Evolutionary conservation across 768 basidiomycete genomes (phyloP).

Genomic region (Cubamyces sp.): DNA sequence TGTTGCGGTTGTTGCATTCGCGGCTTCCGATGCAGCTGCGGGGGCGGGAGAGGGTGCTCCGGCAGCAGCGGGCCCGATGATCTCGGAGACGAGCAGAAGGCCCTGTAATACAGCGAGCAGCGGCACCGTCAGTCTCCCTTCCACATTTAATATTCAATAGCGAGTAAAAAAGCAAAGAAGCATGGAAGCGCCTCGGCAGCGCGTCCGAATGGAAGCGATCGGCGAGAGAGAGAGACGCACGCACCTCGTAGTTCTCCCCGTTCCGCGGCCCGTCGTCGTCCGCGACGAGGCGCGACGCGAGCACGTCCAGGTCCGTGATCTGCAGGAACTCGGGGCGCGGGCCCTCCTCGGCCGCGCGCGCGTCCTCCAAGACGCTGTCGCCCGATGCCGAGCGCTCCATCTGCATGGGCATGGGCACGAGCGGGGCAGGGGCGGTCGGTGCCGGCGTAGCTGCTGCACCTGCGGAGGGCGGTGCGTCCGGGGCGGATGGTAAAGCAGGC

Average conservation of each 20-base stretch:
- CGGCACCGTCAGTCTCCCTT: no score
- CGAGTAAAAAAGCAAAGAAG: not conserved
- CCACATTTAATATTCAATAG: no score
- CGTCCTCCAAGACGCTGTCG: slow-evolving; percentile 14
- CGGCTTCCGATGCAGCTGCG: slow-evolving; percentile 19
- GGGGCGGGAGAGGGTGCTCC: slow-evolving; percentile 30
- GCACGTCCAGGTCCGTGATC: slow-evolving; percentile 63
- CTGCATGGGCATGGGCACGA: not conserved
- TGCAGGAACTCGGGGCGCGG: slow-evolving; percentile 19
- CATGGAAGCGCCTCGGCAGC: not conserved
- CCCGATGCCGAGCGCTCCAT: slow-evolving; percentile 20
- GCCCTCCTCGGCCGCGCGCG: slow-evolving; percentile 7
- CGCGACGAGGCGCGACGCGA: slow-evolving; percentile 58
- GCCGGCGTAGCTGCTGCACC: no score
- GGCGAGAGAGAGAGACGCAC: slow-evolving; percentile 32
- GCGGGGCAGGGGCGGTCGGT: not conserved
- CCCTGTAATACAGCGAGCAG: slow-evolving; percentile 41
- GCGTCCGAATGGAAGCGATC: no score
- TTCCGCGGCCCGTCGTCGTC: slow-evolving; percentile 41
- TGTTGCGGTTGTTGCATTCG: not conserved
- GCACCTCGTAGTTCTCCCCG: slow-evolving; percentile 68
- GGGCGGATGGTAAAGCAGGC: not conserved
- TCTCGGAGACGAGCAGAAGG: slow-evolving; percentile 60
- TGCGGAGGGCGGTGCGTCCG: no score
- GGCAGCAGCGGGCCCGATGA: slow-evolving; percentile 64